Evolutionary conservation across 192 early-diverging fungal species (phyloP).

Genomic region (Backusella westeae): DNA sequence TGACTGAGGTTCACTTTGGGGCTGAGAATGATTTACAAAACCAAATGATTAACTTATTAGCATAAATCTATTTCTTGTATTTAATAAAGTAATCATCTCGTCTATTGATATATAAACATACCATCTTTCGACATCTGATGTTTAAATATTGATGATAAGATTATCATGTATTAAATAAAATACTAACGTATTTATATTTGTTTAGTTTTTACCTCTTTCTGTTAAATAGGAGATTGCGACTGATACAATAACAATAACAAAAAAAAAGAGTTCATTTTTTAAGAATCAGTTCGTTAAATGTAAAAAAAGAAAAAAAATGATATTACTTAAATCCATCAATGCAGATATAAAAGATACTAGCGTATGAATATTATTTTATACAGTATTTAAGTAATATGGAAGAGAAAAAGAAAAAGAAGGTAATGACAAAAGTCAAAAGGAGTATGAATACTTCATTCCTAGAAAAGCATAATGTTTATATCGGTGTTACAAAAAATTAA

Average conservation of each 20-base stretch:
- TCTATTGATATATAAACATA: too few relatives aligned
- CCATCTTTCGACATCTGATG: too few relatives aligned
- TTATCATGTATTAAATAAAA: too few relatives aligned
- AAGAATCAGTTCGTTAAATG: not conserved
- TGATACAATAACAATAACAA: slow-evolving; percentile 4
- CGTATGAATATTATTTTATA: too few relatives aligned
- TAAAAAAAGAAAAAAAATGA: not conserved
- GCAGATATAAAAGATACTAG: too few relatives aligned
- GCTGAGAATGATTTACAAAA: too few relatives aligned
- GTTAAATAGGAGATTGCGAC: not conserved
- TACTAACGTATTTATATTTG: not conserved
- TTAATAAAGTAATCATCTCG: too few relatives aligned
- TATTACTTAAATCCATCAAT: too few relatives aligned
- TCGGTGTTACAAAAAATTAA: not conserved
- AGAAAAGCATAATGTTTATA: not conserved
- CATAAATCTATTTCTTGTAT: too few relatives aligned
- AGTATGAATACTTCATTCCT: not conserved
- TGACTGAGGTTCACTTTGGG: too few relatives aligned
- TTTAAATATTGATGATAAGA: too few relatives aligned
- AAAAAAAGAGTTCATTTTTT: not conserved
- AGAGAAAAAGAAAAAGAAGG: not conserved
- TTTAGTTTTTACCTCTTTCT: not conserved
- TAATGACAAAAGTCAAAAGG: not conserved
- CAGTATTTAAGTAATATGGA: not conserved
- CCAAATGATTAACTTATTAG: too few relatives aligned